These are phyloP conservation scores for Ambrosiella xylebori DNA, from an alignment of 2,329 filamentous ascomycete genomes.

Conservation along the genomic window DNA sequence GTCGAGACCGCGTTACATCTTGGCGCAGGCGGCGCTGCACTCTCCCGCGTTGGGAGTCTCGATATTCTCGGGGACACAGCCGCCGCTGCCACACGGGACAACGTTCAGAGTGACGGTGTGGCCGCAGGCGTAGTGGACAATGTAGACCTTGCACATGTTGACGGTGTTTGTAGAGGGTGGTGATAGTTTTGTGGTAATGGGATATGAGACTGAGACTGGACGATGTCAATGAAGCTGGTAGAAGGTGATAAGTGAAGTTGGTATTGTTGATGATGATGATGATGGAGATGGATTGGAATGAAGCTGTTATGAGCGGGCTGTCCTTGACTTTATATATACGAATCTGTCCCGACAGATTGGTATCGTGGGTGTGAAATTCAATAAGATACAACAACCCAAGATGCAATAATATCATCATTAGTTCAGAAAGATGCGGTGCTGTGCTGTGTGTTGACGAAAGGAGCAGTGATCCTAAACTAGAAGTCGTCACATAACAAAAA, in stretches of 20 bases:
- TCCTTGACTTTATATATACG: conserved; percentile 9
- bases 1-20: neutral
- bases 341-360: conserved; percentile 7
- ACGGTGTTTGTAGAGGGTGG: neutral
- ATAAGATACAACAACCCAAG: too few relatives aligned
- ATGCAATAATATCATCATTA: too few relatives aligned
- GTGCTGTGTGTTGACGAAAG: too few relatives aligned
- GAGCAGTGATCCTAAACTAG: too few relatives aligned
- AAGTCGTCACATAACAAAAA: too few relatives aligned
- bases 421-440: too few relatives aligned
- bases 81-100: conserved; percentile 1
- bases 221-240: neutral
- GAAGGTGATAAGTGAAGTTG: neutral
- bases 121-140: conserved; percentile 9
- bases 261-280: neutral
- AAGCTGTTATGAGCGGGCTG: neutral
- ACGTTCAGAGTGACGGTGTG: neutral
- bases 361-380: conserved; percentile 3
- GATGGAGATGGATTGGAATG: neutral
- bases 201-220: neutral
- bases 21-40: neutral
- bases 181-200: neutral
- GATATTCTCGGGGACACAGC: neutral
- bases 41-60: neutral
- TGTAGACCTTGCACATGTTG: conserved; percentile 7